Conservation (phyloP, 148 eudicot genomes). For the Arctostaphylos glauca region DNA sequence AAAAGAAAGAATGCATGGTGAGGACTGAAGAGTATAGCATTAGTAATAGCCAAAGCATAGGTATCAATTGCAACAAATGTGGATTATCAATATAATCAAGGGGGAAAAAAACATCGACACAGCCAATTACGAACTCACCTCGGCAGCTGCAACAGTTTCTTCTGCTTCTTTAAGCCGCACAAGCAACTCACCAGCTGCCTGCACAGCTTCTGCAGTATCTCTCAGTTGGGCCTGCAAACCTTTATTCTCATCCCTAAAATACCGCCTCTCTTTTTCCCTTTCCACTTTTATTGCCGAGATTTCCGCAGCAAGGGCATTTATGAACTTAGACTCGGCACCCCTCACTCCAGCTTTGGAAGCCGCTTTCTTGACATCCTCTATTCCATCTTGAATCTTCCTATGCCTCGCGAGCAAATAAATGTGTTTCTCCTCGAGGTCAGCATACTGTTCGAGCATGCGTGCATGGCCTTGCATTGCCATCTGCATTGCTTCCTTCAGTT, state of each 20-base stretch:
- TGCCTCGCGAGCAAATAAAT: conserved; percentile 79
- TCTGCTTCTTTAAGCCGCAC: conserved; percentile 96
- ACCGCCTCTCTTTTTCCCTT: conserved; percentile 75
- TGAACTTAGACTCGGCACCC: conserved; percentile 83
- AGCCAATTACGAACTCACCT: conserved; percentile 46
- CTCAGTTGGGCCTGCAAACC: conserved; percentile 83
- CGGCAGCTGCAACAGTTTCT: conserved; percentile 75
- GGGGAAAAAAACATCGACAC: not conserved
- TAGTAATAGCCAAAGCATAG: not conserved
- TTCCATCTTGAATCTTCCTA: conserved; percentile 74
- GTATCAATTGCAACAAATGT: not conserved
- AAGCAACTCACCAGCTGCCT: conserved; percentile 96
- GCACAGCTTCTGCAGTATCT: conserved; percentile 97
- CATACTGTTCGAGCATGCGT: conserved; percentile 95
- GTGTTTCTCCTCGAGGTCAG: conserved; percentile 87
- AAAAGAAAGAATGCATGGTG: not conserved
- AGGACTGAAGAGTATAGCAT: not conserved
- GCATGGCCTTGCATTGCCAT: conserved; percentile 97
- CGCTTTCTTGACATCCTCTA: conserved; percentile 91
- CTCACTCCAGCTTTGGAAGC: conserved; percentile 84
- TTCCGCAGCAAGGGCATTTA: conserved; percentile 83
- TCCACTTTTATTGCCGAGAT: conserved; percentile 85
- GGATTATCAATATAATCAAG: not conserved
- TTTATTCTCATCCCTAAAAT: conserved; percentile 80
- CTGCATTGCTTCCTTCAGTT: conserved; percentile 90